phyloP scores from a whole-genome alignment of 208 protist species.

The Leishmania aethiopica region DNA sequence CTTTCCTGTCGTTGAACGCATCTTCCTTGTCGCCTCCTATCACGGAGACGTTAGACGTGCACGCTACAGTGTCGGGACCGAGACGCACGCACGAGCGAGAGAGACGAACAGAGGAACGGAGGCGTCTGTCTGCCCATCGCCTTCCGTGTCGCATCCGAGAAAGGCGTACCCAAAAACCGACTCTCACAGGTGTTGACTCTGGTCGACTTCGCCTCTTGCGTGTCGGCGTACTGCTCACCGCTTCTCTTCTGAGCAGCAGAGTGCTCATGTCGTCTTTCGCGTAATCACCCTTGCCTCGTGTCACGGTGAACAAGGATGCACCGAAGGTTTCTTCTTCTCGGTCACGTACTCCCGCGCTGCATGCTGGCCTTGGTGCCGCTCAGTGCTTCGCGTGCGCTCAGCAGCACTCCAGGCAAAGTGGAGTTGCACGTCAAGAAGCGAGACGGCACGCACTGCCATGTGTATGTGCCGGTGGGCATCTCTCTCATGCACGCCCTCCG shows the following conservation, averaged over 20 bases:
- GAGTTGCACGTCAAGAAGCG: slow-evolving; percentile 38
- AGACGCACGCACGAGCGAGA: neutral
- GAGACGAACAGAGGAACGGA: neutral
- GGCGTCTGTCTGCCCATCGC: neutral
- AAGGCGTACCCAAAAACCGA: no score
- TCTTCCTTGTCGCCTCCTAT: neutral
- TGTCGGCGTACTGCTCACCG: neutral
- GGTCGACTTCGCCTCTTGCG: neutral
- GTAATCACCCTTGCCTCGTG: neutral
- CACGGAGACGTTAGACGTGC: neutral
- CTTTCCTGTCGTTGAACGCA: neutral
- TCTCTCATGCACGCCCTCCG: slow-evolving; percentile 90
- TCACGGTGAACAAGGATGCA: neutral
- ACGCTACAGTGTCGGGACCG: neutral
- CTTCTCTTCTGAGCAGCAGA: neutral
- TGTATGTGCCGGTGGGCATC: slow-evolving; percentile 51
- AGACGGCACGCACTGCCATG: slow-evolving; percentile 25
- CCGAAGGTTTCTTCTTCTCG: neutral
- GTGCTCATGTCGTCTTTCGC: neutral
- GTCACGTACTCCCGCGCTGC: neutral
- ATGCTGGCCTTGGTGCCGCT: neutral
- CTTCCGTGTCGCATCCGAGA: neutral
- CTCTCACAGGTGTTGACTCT: neutral
- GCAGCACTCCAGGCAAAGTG: slow-evolving; percentile 41
- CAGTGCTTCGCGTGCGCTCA: neutral